Percentiles rank a stretch among this genome's conserved stretches.
Conservation (phyloP, 2,329 filamentous ascomycete genomes). For the Emergomyces africanus region DNA sequence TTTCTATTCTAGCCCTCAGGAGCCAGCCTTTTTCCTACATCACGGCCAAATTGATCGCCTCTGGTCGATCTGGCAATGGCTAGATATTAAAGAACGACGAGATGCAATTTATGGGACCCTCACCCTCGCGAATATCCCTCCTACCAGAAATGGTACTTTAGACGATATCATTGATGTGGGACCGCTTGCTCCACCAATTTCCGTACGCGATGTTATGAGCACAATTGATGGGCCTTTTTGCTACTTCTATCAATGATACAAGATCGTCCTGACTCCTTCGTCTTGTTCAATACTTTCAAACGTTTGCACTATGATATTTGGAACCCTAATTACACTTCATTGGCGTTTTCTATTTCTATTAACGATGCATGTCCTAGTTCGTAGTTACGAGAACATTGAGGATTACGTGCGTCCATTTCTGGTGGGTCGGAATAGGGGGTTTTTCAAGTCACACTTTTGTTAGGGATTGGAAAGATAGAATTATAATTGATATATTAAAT, state of each 20-base stretch:
- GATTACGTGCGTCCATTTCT: too few relatives aligned
- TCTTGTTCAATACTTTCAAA: background rate
- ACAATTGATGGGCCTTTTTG: constrained; percentile 16
- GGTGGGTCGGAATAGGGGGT: too few relatives aligned
- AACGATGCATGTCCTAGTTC: too few relatives aligned
- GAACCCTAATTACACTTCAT: background rate
- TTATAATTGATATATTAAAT: too few relatives aligned
- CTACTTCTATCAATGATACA: constrained; percentile 14
- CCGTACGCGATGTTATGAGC: constrained; percentile 12
- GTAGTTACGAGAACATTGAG: too few relatives aligned
- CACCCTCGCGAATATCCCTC: constrained; percentile 11
- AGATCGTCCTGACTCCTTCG: background rate
- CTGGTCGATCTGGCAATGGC: constrained; percentile 15
- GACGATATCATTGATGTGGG: constrained; percentile 16
- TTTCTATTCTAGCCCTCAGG: constrained; percentile 9
- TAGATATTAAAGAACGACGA: constrained; percentile 6
- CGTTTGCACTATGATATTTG: background rate
- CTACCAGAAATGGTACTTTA: constrained; percentile 14
- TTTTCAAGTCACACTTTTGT: too few relatives aligned
- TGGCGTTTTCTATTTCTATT: background rate
- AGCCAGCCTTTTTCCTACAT: constrained; percentile 15
- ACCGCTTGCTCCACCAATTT: constrained; percentile 8
- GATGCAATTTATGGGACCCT: constrained; percentile 5
- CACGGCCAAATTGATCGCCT: constrained; percentile 13
- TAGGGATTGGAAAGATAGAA: too few relatives aligned